Base-by-base conservation (phyloP, 1,139 yeast species). In the Tardiomyces digboiensis region DNA sequence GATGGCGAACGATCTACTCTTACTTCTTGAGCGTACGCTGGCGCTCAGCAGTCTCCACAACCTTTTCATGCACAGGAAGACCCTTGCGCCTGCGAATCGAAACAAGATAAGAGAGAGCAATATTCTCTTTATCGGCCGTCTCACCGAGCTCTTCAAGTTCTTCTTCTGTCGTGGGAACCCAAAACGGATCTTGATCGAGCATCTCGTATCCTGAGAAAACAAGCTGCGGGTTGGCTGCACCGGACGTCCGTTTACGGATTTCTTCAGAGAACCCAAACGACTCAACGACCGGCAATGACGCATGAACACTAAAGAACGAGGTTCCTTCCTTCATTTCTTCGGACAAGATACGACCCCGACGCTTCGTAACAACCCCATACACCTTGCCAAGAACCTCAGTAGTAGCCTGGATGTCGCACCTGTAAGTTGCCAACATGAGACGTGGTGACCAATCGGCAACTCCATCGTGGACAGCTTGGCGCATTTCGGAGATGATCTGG, bases 161-260 rank as follows among this genome's bases (percentile, higher is more conserved):
- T 61, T 88, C 97, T 56, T 86, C 97, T 0, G 98, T 93, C 6
- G 91, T 86, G n/a, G 99, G 98, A 12, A 91, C 95, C 99, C 99
- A 93, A 71, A 83, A 93, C 37, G 99, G 99, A 67, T 93, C 97
- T 52, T 84, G 77, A 50, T 87, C 95, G 43, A 89, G 75, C 51
- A 81, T 69, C 56, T 88, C 94, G 61, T 76, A 93, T 1, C 98
- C 98, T 40, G 83, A 76, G 58, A 91, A 91, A 6, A 89, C 86
- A 47, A 93, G 71, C 63, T 91, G 98, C 0, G 98, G 98, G 58
- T 87, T 84, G 2, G 98, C 98, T 4, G 97, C 95, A 44, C 99
- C 99, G 1, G 96, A 85, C 0, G 98, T 89, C 55, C 78, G 78
- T 66, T 88, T 91, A 49, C 98, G 74, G 41, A 93, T 86, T 53